Evolutionary conservation across 345 rosid genomes (phyloP), one percentile per base, ranked within the genome.

Genomic region (Camelina laxa): DNA sequence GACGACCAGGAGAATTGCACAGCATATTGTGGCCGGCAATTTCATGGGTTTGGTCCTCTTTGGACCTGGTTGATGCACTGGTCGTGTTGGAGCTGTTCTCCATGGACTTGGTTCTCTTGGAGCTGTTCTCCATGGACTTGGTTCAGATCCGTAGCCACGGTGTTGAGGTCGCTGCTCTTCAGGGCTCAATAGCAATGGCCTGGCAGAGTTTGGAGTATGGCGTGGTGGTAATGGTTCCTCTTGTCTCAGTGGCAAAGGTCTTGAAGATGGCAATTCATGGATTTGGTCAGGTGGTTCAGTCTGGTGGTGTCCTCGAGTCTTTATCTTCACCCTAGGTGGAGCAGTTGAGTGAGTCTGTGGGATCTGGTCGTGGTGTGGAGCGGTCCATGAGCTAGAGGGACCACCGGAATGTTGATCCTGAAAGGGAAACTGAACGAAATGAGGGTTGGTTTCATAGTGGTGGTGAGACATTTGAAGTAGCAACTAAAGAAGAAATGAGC

Each of bases 381-480:
- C 3, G 35, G 41, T 21, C 72, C 75, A 63, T 56, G 79, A 57
- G 66, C 19, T 64, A 47, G 75, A 67, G 36, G 77, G 74, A 44
- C 69, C 77, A 67, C 74, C 69, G 3, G 69, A 59, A 59, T 72
- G 45, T 60, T 78, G 81, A 59, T 78, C 81, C 65, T 78, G 74
- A 22, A 22, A 72, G 47, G 71, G 13, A 65, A 65, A 62, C 27
- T 64, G 77, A 59, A 75, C 17, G 38, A 90, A 84, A 71, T 87
- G 75, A 33, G 96, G 96, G 81, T 90, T 92, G 67, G 87, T 86
- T 57, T 90, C 96, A 4, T 7, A 57, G 70, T 51, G 81, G 21
- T 31, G 69, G 19, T 27, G 70, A 75, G 79, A 47, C 93, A 88
- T 87, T 87, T 72, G 61, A 56, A 24, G 65, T 22, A 17, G 10